Percentiles rank a stretch among this genome's conserved stretches.
Conservation (phyloP, 345 rosid species). For the Erysimum cheiranthoides region DNA sequence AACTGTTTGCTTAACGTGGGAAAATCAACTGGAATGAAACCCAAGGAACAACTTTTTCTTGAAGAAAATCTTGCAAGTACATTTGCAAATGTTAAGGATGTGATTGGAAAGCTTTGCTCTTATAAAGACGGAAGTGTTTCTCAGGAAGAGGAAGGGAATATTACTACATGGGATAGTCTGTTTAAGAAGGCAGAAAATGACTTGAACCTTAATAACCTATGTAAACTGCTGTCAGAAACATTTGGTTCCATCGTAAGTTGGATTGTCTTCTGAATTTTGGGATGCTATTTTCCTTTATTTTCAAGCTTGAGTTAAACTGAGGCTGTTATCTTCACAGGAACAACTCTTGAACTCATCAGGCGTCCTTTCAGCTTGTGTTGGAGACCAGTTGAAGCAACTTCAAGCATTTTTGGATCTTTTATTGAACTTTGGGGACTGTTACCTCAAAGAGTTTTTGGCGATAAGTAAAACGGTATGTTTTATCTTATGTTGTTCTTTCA, state of each 20-base stretch:
- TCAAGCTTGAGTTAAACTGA: conserved; percentile 34
- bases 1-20: conserved; percentile 38
- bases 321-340: conserved; percentile 57
- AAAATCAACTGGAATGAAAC: conserved; percentile 37
- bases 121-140: conserved; percentile 42
- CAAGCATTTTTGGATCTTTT: conserved; percentile 58
- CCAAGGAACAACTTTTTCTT: conserved; percentile 50
- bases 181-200: conserved; percentile 56
- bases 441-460: conserved; percentile 71
- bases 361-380: conserved; percentile 48
- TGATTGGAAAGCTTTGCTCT: conserved; percentile 55
- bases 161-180: conserved; percentile 72
- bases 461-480: conserved; percentile 70
- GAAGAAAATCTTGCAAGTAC: conserved; percentile 49
- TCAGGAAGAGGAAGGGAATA: conserved; percentile 51
- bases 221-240: conserved; percentile 56
- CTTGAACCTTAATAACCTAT: conserved; percentile 57
- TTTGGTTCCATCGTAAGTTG: conserved; percentile 62
- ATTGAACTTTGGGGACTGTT: conserved; percentile 59
- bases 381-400: conserved; percentile 59
- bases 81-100: conserved; percentile 50
- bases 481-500: conserved; percentile 16
- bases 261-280: conserved; percentile 19
- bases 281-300: conserved; percentile 15
- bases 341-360: conserved; percentile 55